Conservation (phyloP, 352 stramenopile genomes). For the Globisporangium alternatum region DNA sequence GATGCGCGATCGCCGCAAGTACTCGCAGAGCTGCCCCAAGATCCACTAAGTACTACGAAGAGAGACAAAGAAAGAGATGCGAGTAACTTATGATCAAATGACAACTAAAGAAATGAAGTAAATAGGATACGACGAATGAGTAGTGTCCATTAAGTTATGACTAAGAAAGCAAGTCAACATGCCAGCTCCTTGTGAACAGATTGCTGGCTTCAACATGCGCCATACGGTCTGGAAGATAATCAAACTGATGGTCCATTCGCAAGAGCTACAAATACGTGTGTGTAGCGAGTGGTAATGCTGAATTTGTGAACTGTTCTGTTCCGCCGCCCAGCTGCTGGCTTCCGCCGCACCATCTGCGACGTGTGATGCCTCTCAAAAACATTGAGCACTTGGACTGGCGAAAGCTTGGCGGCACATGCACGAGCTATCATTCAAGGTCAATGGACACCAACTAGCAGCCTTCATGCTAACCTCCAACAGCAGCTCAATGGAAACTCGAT, state of each 20-base stretch:
- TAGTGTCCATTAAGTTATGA: slow-evolving; percentile 2
- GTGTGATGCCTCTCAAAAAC: background rate
- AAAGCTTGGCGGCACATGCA: background rate
- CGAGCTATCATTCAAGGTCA: background rate
- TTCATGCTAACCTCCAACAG: background rate
- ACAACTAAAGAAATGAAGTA: background rate
- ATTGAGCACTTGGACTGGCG: background rate
- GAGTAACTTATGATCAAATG: slow-evolving; percentile 8
- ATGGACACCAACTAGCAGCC: background rate
- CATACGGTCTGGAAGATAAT: background rate
- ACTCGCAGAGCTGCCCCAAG: slow-evolving; percentile 18
- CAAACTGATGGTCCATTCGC: background rate
- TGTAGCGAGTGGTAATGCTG: slow-evolving; percentile 1
- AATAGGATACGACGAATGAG: background rate
- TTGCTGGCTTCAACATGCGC: background rate
- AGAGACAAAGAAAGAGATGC: background rate
- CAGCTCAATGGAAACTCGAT: background rate
- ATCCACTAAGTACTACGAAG: background rate
- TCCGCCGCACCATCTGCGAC: slow-evolving; percentile 5
- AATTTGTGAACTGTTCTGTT: background rate
- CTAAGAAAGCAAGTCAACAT: background rate
- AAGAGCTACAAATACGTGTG: background rate
- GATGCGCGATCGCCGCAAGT: slow-evolving; percentile 39
- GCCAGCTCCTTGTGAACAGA: background rate
- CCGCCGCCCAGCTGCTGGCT: background rate